These are phyloP conservation scores for Aurantiochytrium sp. DNA, from an alignment of 108 stramenopile species.

Conservation along the genomic window DNA sequence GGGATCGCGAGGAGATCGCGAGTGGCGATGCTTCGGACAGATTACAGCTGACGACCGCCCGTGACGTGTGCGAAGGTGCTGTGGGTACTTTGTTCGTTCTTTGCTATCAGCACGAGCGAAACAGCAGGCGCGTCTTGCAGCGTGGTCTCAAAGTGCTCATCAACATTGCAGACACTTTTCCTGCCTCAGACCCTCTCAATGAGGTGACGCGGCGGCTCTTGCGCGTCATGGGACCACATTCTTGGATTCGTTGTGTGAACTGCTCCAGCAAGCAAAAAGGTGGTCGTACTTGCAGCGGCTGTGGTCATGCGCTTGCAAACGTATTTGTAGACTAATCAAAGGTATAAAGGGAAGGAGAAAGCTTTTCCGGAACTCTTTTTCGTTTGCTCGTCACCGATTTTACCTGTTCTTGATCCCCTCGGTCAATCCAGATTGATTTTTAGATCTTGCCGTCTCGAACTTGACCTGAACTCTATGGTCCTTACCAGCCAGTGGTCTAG, in stretches of 20 bases:
- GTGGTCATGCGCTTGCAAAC: not conserved
- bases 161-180: not conserved
- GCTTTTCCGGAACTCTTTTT: not conserved
- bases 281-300: not conserved
- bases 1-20: not conserved
- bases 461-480: too few species aligned
- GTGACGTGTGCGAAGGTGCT: not conserved
- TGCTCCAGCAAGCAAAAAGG: not conserved
- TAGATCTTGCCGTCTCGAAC: too few species aligned
- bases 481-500: too few species aligned
- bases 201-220: not conserved
- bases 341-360: not conserved
- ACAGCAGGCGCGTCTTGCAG: not conserved
- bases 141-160: not conserved
- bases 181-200: not conserved
- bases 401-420: too few species aligned
- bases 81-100: not conserved
- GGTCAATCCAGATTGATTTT: too few species aligned
- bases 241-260: not conserved
- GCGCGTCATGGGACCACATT: not conserved
- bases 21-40: not conserved
- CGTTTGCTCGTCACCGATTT: not conserved
- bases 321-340: not conserved
- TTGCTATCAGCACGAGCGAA: not conserved
- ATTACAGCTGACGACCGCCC: not conserved